A percentile compares a stretch with the other conserved stretches of the same genome.
Conservation (phyloP, 257 asterid species). For the Capsicum chinense region DNA sequence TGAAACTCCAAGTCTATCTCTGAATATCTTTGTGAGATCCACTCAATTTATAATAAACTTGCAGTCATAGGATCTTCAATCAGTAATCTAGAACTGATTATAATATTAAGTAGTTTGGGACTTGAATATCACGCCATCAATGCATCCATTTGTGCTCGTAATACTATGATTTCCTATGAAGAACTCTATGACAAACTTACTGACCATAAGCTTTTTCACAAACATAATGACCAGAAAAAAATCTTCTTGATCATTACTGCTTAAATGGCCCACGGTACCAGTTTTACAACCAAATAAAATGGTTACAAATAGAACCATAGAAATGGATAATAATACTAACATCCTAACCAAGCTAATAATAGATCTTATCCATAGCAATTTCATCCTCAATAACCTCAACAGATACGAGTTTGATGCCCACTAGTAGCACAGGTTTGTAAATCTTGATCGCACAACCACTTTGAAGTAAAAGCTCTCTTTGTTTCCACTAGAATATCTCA, state of each 20-base stretch:
- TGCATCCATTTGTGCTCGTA: neutral
- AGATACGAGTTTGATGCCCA: no score
- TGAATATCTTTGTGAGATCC: neutral
- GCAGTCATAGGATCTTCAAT: neutral
- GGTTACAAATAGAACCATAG: no score
- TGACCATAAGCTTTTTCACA: neutral
- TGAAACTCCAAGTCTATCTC: neutral
- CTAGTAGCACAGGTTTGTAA: neutral
- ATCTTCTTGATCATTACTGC: neutral
- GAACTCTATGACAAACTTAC: neutral
- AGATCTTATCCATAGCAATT: no score
- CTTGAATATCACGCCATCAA: neutral
- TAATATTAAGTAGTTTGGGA: neutral
- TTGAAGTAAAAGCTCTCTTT: neutral
- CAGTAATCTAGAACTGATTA: neutral
- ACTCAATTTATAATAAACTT: neutral
- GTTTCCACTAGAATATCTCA: neutral
- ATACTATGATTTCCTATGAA: neutral
- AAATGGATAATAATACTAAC: no score
- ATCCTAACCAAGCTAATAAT: no score
- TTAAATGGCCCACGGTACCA: no score
- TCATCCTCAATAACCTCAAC: no score
- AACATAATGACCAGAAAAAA: neutral
- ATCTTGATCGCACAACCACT: neutral
- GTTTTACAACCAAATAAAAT: no score